Conservation (phyloP, 2,329 filamentous ascomycete species). For the Onygenales sp. region DNA sequence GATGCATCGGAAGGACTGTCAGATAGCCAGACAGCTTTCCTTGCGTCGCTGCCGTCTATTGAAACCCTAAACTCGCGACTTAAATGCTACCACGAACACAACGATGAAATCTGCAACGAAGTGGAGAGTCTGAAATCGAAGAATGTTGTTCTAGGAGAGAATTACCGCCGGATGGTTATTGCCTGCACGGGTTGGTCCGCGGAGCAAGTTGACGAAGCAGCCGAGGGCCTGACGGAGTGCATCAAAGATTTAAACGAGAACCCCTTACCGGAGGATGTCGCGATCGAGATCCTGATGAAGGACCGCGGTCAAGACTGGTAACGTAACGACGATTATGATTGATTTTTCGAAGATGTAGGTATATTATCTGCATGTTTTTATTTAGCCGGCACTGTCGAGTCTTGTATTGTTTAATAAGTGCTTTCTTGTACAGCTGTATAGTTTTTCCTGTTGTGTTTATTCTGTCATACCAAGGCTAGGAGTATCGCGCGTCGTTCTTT, state of each 20-base stretch:
- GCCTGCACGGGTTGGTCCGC: conserved; percentile 76
- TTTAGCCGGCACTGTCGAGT: not conserved
- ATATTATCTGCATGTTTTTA: not conserved
- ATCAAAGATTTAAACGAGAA: conserved; percentile 68
- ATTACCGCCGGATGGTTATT: conserved; percentile 80
- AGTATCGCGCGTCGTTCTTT: not conserved
- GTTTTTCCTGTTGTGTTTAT: not conserved
- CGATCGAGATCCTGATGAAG: conserved; percentile 36
- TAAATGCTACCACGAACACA: conserved; percentile 60
- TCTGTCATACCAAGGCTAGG: not conserved
- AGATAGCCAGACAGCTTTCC: conserved; percentile 32
- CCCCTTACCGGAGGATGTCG: conserved; percentile 34
- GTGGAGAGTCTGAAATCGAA: conserved; percentile 65
- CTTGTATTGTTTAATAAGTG: not conserved
- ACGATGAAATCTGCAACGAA: conserved; percentile 56
- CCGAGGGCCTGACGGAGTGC: conserved; percentile 72
- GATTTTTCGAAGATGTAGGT: not conserved
- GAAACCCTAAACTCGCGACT: conserved; percentile 58
- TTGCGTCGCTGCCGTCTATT: conserved; percentile 48
- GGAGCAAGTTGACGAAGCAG: conserved; percentile 65
- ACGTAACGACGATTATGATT: conserved; percentile 2
- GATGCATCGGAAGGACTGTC: conserved; percentile 33
- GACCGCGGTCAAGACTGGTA: conserved; percentile 37
- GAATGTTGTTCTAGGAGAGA: conserved; percentile 73
- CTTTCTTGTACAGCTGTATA: not conserved